Conservation (phyloP, 2,329 filamentous ascomycete genomes). For the Pseudogymnoascus sp. region DNA sequence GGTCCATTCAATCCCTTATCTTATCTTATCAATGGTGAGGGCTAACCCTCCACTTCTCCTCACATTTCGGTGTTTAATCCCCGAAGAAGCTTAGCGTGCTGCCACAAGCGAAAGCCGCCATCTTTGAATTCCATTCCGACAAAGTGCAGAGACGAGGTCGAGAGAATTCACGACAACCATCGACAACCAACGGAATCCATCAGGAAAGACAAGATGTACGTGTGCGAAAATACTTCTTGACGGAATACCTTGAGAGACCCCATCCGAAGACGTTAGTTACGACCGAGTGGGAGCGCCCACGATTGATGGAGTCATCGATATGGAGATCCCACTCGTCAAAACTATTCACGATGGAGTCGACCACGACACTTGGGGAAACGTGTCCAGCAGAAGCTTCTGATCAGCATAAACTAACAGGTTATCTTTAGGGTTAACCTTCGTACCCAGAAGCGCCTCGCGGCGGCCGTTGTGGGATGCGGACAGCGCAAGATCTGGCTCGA, state of each 20-base stretch:
- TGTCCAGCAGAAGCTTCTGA: not conserved
- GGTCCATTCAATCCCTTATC: not conserved
- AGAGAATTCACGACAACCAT: constrained; percentile 12
- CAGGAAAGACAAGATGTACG: constrained; percentile 11
- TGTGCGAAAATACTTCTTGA: constrained; percentile 9
- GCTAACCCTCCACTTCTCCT: constrained; percentile 4
- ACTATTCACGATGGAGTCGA: constrained; percentile 1
- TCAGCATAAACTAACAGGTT: constrained; percentile 1
- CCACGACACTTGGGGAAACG: not conserved
- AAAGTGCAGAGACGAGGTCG: constrained; percentile 9
- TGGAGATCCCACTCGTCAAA: constrained; percentile 4
- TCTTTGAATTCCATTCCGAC: constrained; percentile 9
- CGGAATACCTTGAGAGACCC: not conserved
- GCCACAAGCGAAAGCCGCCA: constrained; percentile 6
- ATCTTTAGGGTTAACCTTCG: constrained; percentile 87
- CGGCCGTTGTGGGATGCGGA: constrained; percentile 96
- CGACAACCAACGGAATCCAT: constrained; percentile 10
- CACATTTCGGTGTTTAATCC: constrained; percentile 1
- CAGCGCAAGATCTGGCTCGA: constrained; percentile 99
- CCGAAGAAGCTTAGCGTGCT: constrained; percentile 1
- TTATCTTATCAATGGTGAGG: constrained; percentile 4
- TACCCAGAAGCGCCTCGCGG: constrained; percentile 99
- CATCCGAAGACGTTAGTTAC: not conserved
- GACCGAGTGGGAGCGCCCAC: constrained; percentile 7
- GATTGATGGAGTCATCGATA: constrained; percentile 9